Conservation (phyloP, 2,329 filamentous ascomycete species). For the Penicillium frequentans region DNA sequence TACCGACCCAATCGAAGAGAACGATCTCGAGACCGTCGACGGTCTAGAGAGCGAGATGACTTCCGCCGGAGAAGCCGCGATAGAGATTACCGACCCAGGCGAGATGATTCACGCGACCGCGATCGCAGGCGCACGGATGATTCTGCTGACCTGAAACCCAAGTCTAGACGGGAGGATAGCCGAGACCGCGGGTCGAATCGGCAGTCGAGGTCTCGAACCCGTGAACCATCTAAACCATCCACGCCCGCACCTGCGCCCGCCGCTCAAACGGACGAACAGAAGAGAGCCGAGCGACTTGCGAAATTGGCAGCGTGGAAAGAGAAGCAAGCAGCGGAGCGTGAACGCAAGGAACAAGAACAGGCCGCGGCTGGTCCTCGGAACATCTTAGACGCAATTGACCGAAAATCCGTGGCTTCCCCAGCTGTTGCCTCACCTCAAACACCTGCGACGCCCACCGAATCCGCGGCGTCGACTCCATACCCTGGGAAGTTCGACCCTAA, state of each 20-base stretch:
- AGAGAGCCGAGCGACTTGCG: conserved; percentile 76
- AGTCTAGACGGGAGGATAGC: conserved; percentile 66
- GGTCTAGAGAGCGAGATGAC: conserved; percentile 59
- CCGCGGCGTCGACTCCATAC: conserved; percentile 58
- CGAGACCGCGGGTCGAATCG: conserved; percentile 56
- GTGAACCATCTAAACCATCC: conserved; percentile 59
- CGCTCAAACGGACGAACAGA: conserved; percentile 67
- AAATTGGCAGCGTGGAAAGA: conserved; percentile 91
- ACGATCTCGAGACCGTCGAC: conserved; percentile 63
- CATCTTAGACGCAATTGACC: conserved; percentile 72
- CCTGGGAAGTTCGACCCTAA: conserved; percentile 85
- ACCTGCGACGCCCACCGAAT: conserved; percentile 49
- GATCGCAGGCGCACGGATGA: conserved; percentile 64
- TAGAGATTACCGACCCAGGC: conserved; percentile 66
- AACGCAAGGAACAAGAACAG: conserved; percentile 69
- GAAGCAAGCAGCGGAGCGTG: conserved; percentile 73
- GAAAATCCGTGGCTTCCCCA: conserved; percentile 61
- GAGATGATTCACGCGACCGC: conserved; percentile 72
- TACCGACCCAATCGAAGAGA: conserved; percentile 64
- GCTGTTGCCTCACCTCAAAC: conserved; percentile 53
- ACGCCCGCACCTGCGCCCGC: conserved; percentile 41
- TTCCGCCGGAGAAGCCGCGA: conserved; percentile 66
- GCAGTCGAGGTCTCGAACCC: conserved; percentile 50
- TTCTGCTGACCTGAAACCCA: conserved; percentile 69
- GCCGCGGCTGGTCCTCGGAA: conserved; percentile 64